A percentile compares a stretch with the other conserved stretches of the same genome.
These are phyloP conservation scores for Candida broadrunensis DNA, from an alignment of 805 yeast species.

Conservation along the genomic window DNA sequence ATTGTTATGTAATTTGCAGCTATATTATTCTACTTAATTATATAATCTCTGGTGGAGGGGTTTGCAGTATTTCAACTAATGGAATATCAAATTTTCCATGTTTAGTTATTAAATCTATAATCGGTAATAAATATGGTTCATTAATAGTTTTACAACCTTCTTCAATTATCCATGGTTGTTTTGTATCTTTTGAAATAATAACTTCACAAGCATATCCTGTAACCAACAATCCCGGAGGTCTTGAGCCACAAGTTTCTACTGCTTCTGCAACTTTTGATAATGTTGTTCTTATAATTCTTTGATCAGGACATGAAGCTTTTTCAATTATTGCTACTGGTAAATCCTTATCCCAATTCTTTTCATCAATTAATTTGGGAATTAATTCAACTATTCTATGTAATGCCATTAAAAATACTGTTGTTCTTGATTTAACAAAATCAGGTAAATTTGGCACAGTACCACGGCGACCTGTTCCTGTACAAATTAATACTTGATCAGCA, in stretches of 20 bases:
- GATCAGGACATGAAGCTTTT: conserved; percentile 92
- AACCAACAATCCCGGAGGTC: conserved; percentile 90
- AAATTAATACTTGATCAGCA: conserved; percentile 86
- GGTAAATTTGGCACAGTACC: conserved; percentile 83
- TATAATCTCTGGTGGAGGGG: not conserved
- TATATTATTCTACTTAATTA: no score
- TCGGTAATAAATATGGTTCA: not conserved
- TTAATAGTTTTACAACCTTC: conserved; percentile 33
- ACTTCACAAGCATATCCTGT: conserved; percentile 77
- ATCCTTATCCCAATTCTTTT: conserved; percentile 61
- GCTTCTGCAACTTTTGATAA: conserved; percentile 67
- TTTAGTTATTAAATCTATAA: not conserved
- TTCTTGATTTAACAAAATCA: conserved; percentile 65
- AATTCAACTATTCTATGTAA: conserved; percentile 69
- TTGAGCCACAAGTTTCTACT: conserved; percentile 70
- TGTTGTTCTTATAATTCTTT: conserved; percentile 74
- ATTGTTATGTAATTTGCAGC: no score
- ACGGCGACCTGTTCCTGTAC: conserved; percentile 92
- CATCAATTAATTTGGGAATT: conserved; percentile 40
- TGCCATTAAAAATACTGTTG: conserved; percentile 88
- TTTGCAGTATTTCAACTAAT: not conserved
- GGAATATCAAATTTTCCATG: not conserved
- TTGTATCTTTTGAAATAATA: conserved; percentile 22
- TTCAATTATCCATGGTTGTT: conserved; percentile 43
- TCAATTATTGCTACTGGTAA: conserved; percentile 86